Evolutionary conservation across 176 grass and related monocot species (phyloP), one percentile per base, ranked within the genome.

Genomic region (Musa beccarii): DNA sequence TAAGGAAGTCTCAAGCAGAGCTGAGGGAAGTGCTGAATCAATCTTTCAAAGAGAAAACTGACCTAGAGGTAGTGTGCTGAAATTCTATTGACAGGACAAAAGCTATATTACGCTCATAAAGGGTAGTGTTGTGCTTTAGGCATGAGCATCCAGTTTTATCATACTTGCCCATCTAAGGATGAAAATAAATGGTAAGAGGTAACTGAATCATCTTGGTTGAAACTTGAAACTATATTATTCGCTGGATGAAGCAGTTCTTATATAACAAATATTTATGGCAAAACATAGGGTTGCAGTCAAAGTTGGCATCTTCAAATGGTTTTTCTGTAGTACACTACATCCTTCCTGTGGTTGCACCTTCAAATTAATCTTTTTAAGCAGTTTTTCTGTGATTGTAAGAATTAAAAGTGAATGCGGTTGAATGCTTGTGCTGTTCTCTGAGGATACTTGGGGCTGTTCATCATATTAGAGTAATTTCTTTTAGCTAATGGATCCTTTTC

Each of bases 1-100:
- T 99, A 79, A 89, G 95, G 74, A 99, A 82, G 66, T 94, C 95
- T 55, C 86, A 99, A 88, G 78, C 73, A 10, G 95, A 99, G 84
- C 85, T 94, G 76, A 89, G 89, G 80, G 79, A 88, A 86, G 59
- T 86, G 20, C 71, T 91, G 68, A 87, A 85, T 86, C 78, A 81
- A 81, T 84, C 89, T 80, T 66, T 84, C 66, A 88, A 92, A 77
- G 91, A 99, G 73, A 99, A 94, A 68, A 82, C 84, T 78, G 88
- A 92, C 53, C 87, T 99, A 82, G 87, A 99, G 88, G 95, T 99
- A 87, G 68, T 50, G 71, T 72, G 54, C 16, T 69, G 76, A 53
- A 17, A 21, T 55, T 16, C 17, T 9, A 55, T 6, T 21, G 14
- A 51, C 8, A 2, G 19, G 53, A 57, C 9, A 19, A 56, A 56